These are phyloP conservation scores for Chaetothyriales sp. DNA, from an alignment of 2,329 filamentous ascomycete species.

Conservation along the genomic window DNA sequence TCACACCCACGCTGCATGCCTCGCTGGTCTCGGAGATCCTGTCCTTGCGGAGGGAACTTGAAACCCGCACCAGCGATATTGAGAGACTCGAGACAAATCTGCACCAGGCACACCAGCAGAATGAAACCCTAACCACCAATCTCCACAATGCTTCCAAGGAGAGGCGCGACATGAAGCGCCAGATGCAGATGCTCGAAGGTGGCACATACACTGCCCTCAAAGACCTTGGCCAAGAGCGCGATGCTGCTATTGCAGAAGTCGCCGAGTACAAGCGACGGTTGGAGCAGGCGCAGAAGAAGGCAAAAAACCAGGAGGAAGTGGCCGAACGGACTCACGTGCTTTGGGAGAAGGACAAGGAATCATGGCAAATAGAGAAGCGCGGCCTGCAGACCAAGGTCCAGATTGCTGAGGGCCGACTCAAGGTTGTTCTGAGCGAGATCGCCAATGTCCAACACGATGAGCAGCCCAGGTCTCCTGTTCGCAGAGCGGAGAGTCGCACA, in stretches of 20 bases:
- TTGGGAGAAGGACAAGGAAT: conserved; percentile 71
- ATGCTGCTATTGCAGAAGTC: conserved; percentile 60
- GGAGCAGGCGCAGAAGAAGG: conserved; percentile 61
- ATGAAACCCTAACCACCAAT: conserved; percentile 51
- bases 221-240: conserved; percentile 70
- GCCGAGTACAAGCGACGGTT: conserved; percentile 62
- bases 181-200: conserved; percentile 73
- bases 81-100: conserved; percentile 67
- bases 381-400: conserved; percentile 73
- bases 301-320: conserved; percentile 68
- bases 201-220: conserved; percentile 74
- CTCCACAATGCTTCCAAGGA: conserved; percentile 56
- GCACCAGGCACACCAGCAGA: conserved; percentile 55
- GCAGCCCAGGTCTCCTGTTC: conserved; percentile 9
- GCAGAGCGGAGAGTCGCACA: conserved; percentile 12
- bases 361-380: conserved; percentile 71
- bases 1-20: conserved; percentile 88
- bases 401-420: conserved; percentile 74
- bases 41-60: conserved; percentile 69
- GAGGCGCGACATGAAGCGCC: conserved; percentile 63
- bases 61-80: conserved; percentile 75
- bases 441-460: conserved; percentile 30
- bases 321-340: conserved; percentile 60
- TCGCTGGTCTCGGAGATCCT: conserved; percentile 91
- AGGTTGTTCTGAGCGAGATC: conserved; percentile 72